Evolutionary conservation across 2,329 filamentous ascomycete genomes (phyloP).

Genomic region (Fusarium clavum): DNA sequence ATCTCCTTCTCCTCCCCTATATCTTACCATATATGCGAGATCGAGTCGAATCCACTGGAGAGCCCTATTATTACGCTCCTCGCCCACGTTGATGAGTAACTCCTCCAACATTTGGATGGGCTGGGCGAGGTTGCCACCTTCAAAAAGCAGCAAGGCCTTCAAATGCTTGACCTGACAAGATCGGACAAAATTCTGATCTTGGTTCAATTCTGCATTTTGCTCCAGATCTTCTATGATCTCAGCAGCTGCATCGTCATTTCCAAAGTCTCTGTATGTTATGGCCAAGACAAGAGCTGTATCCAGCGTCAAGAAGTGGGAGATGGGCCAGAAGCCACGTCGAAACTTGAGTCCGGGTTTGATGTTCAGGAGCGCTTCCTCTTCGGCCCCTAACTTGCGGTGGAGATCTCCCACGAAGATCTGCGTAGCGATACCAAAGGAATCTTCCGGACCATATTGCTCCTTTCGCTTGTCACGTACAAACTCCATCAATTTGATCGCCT

Average conservation of each 20-base stretch:
- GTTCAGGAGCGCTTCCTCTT: not conserved
- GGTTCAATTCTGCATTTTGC: not conserved
- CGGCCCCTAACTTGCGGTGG: not conserved
- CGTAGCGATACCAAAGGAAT: not conserved
- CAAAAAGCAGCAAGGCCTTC: not conserved
- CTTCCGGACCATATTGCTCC: not conserved
- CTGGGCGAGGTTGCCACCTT: not conserved
- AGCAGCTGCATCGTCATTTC: not conserved
- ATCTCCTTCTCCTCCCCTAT: not conserved
- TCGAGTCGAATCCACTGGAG: not conserved
- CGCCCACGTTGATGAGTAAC: not conserved
- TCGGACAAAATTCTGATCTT: not conserved
- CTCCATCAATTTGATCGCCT: not conserved
- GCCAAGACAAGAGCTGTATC: not conserved
- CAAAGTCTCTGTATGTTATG: not conserved
- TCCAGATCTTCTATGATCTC: not conserved
- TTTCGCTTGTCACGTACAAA: constrained; percentile 1
- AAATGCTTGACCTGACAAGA: not conserved
- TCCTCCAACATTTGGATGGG: not conserved
- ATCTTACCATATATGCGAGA: not conserved
- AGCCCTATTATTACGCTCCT: not conserved
- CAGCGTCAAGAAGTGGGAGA: not conserved
- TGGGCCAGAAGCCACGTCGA: not conserved
- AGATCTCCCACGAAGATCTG: not conserved
- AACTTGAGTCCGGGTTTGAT: not conserved